Conservation (phyloP, 257 asterid genomes). For the Scutellaria galericulata region DNA sequence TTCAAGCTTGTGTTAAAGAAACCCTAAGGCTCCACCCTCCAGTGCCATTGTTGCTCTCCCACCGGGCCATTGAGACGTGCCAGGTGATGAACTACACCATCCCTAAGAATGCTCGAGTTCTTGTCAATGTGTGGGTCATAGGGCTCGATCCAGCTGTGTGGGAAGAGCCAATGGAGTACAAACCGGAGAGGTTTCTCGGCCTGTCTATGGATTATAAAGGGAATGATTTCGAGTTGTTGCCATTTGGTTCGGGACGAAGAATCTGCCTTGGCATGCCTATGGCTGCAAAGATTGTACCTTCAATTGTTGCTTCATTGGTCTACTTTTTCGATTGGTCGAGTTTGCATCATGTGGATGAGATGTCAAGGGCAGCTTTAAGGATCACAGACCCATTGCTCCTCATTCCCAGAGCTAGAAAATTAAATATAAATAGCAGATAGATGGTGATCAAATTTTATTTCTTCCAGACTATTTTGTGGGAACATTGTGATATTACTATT, state of each 20-base stretch:
- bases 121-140: constrained; percentile 48
- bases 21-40: constrained; percentile 61
- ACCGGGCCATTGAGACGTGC: constrained; percentile 42
- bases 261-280: constrained; percentile 55
- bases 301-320: constrained; percentile 39
- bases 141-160: constrained; percentile 47
- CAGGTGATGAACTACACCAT: constrained; percentile 41
- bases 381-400: too few species aligned
- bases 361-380: not conserved
- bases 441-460: too few species aligned
- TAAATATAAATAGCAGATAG: not conserved
- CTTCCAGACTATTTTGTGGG: too few species aligned
- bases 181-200: constrained; percentile 47
- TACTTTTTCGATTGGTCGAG: constrained; percentile 42
- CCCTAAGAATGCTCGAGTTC: constrained; percentile 43
- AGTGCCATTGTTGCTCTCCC: constrained; percentile 47
- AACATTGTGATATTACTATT: too few species aligned
- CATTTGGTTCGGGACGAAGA: constrained; percentile 60
- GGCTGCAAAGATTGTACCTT: constrained; percentile 42
- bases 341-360: constrained; percentile 34
- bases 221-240: constrained; percentile 48
- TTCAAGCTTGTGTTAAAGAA: constrained; percentile 51
- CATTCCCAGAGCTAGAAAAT: constrained; percentile 40
- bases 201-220: constrained; percentile 48
- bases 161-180: constrained; percentile 46